phyloP scores from a whole-genome alignment of 2,329 filamentous ascomycete species.

The Aaosphaeria arxii region DNA sequence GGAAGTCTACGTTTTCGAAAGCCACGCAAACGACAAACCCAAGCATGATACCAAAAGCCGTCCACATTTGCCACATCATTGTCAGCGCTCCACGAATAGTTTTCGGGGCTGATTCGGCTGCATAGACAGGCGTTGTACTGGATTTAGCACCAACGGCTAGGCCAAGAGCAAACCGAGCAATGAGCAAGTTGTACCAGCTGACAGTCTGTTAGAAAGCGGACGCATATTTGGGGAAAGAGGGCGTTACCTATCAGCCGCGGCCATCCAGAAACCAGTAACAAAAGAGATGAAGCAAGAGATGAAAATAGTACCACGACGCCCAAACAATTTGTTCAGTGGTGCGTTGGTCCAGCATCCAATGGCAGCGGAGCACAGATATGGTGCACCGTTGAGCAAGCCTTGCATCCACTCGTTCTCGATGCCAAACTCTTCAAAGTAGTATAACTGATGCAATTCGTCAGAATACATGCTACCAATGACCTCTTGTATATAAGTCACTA shows the following conservation, averaged over 20 bases:
- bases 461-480: neutral
- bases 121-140: slow-evolving; percentile 46
- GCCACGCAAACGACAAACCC: slow-evolving; percentile 30
- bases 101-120: slow-evolving; percentile 48
- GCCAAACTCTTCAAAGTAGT: slow-evolving; percentile 26
- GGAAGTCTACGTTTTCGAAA: slow-evolving; percentile 22
- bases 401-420: slow-evolving; percentile 26
- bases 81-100: slow-evolving; percentile 49
- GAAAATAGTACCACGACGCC: slow-evolving; percentile 32
- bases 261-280: slow-evolving; percentile 31
- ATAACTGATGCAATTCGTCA: slow-evolving; percentile 13
- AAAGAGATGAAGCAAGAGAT: slow-evolving; percentile 32
- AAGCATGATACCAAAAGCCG: slow-evolving; percentile 31
- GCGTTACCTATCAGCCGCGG: slow-evolving; percentile 19
- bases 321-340: slow-evolving; percentile 28
- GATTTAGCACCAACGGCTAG: slow-evolving; percentile 33
- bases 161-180: slow-evolving; percentile 29
- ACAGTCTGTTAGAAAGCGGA: slow-evolving; percentile 11
- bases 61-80: slow-evolving; percentile 53
- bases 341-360: slow-evolving; percentile 34
- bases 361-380: slow-evolving; percentile 40
- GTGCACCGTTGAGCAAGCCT: slow-evolving; percentile 28
- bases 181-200: slow-evolving; percentile 29
- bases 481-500: neutral
- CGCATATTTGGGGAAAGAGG: no score